phyloP scores from a whole-genome alignment of 2,329 filamentous ascomycete genomes.

The Beauveria brongniartii region DNA sequence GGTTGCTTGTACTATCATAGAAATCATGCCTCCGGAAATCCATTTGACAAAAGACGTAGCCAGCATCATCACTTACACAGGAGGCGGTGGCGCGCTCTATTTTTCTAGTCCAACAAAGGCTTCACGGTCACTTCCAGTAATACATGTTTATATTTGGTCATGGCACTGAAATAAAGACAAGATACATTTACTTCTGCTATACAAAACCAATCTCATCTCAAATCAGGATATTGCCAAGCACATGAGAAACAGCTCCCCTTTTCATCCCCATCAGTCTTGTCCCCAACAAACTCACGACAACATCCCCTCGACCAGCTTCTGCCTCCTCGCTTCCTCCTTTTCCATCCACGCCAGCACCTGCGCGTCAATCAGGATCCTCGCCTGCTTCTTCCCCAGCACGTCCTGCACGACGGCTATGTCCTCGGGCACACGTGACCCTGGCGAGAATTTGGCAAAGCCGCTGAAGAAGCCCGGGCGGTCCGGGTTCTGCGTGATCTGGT shows the following conservation, averaged over 20 bases:
- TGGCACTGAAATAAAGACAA: neutral
- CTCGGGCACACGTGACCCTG: slow-evolving; percentile 22
- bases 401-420: slow-evolving; percentile 25
- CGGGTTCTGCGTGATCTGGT: slow-evolving; percentile 20
- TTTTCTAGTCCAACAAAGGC: no score
- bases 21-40: no score
- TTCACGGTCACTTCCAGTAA: no score
- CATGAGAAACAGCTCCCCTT: neutral
- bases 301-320: neutral
- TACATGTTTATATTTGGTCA: no score
- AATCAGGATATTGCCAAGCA: neutral
- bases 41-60: no score
- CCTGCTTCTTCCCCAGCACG: slow-evolving; percentile 25
- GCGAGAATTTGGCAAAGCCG: slow-evolving; percentile 28
- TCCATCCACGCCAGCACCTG: slow-evolving; percentile 30
- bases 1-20: no score
- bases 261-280: no score
- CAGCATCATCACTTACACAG: no score
- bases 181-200: no score
- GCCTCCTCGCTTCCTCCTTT: slow-evolving; percentile 15
- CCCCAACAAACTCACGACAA: neutral
- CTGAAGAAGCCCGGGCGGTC: slow-evolving; percentile 23
- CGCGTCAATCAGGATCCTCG: slow-evolving; percentile 32
- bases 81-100: no score
- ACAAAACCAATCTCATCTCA: no score